Conservation (phyloP, 1,139 yeast genomes). For the Lodderomyces jiufengensis region DNA sequence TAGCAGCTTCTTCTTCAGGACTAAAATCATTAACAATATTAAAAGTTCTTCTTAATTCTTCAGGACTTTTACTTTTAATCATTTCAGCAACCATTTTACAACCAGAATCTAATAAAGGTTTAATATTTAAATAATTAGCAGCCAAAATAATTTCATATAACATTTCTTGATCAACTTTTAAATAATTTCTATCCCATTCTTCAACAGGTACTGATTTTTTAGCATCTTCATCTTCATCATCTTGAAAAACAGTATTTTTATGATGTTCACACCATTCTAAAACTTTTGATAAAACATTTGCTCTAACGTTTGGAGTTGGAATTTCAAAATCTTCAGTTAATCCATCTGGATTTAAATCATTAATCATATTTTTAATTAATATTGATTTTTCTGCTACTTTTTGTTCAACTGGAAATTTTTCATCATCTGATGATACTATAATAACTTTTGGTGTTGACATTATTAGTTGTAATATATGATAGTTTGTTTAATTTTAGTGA, state of each 20-base stretch:
- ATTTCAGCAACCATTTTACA: slow-evolving; percentile 97
- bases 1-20: slow-evolving; percentile 98
- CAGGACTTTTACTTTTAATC: slow-evolving; percentile 95
- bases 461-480: neutral
- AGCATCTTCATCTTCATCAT: slow-evolving; percentile 74
- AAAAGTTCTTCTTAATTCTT: slow-evolving; percentile 93
- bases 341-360: slow-evolving; percentile 66
- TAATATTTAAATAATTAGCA: slow-evolving; percentile 91
- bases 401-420: slow-evolving; percentile 68
- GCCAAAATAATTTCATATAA: slow-evolving; percentile 93
- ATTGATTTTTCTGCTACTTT: slow-evolving; percentile 89
- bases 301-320: slow-evolving; percentile 88
- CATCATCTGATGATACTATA: slow-evolving; percentile 70
- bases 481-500: neutral
- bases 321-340: slow-evolving; percentile 70
- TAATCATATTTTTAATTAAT: slow-evolving; percentile 85
- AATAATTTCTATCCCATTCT: slow-evolving; percentile 95
- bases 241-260: slow-evolving; percentile 74
- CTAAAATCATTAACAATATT: slow-evolving; percentile 95
- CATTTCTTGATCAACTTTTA: slow-evolving; percentile 98
- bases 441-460: slow-evolving; percentile 45
- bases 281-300: slow-evolving; percentile 84
- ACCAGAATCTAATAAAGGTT: slow-evolving; percentile 90
- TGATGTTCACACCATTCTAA: slow-evolving; percentile 98
- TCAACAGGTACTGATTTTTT: slow-evolving; percentile 83